phyloP scores from a whole-genome alignment of 352 stramenopile genomes.

The Globisporangium solare region DNA sequence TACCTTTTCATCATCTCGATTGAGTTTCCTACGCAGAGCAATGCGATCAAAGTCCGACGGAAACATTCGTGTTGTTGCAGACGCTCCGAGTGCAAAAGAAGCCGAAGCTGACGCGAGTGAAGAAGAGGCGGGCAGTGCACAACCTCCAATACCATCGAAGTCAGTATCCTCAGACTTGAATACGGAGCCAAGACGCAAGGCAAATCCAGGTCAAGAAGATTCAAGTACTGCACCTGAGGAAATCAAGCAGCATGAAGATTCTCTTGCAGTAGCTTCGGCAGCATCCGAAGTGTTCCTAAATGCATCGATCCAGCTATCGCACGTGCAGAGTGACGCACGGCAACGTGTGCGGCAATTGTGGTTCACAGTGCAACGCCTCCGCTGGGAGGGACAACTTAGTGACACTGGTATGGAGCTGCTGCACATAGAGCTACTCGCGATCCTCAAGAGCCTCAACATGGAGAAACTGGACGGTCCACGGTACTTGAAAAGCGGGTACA shows the following conservation, averaged over 20 bases:
- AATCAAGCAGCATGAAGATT: constrained; percentile 3
- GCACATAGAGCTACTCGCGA: constrained; percentile 28
- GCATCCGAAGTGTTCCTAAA: constrained; percentile 41
- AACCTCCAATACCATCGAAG: not conserved
- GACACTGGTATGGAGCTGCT: constrained; percentile 30
- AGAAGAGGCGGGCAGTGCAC: not conserved
- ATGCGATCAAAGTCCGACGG: not conserved
- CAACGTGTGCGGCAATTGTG: constrained; percentile 61
- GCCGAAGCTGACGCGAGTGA: not conserved
- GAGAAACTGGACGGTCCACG: constrained; percentile 53
- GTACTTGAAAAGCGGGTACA: constrained; percentile 38
- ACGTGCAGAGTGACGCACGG: constrained; percentile 54
- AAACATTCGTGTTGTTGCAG: not conserved
- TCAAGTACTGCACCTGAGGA: not conserved
- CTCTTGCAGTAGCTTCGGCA: not conserved
- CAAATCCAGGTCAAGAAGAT: not conserved
- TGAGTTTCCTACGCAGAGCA: not conserved
- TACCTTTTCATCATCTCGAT: not conserved
- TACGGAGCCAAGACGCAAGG: not conserved
- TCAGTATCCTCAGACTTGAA: not conserved
- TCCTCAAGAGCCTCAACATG: constrained; percentile 43
- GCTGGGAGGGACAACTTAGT: constrained; percentile 32
- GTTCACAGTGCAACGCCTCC: constrained; percentile 51
- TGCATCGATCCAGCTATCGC: constrained; percentile 58
- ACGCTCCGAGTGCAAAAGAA: not conserved